Evolutionary conservation across 306 rosid genomes (phyloP), one percentile per base, ranked within the genome.

Genomic region (Clitoria ternatea): DNA sequence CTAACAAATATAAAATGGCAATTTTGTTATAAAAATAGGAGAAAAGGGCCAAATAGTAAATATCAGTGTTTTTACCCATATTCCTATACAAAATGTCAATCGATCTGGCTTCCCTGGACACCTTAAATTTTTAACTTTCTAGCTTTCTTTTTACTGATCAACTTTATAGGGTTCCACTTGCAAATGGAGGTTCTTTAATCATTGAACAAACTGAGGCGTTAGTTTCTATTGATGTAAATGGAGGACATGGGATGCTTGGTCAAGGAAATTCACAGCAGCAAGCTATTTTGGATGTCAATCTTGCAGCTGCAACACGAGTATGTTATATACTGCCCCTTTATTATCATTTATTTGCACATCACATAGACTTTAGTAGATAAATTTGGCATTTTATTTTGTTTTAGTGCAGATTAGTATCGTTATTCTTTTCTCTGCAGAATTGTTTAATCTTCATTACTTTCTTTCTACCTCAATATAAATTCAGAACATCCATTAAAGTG

Each of bases 131-230:
- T 53, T 74, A 10, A 40, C 39, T 22, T 69, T 20, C 17, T 59
- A 33, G 11, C 1, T 71, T 69, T 62, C 65, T 69, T 79, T 76
- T 18, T 70, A 29, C 44, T 72, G 50, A 61, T 63, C 66, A 50
- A 50, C 47, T 55, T 81, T 80, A 17, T 82, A 94, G 99, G 87
- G 97, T 94, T 89, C 91, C 86, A 56, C 90, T 94, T 77, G 82
- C 82, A 55, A 89, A 94, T 70, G 97, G 97, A 75, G 99, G 99
- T 70, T 94, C 97, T 60, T 79, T 94, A 61, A 84, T 91, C 73
- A 94, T 94, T 59, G 99, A 94, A 75, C 99, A 94, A 91, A 94
- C 99, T 49, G 99, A 91, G 81, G 99, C 99, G 67, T 75, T 94
- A 77, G 99, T 94, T 68, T 94, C 99, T 40, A 86, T 94, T 45